Conservation (phyloP, 2,329 filamentous ascomycete genomes). For the Thielaviopsis euricoi region DNA sequence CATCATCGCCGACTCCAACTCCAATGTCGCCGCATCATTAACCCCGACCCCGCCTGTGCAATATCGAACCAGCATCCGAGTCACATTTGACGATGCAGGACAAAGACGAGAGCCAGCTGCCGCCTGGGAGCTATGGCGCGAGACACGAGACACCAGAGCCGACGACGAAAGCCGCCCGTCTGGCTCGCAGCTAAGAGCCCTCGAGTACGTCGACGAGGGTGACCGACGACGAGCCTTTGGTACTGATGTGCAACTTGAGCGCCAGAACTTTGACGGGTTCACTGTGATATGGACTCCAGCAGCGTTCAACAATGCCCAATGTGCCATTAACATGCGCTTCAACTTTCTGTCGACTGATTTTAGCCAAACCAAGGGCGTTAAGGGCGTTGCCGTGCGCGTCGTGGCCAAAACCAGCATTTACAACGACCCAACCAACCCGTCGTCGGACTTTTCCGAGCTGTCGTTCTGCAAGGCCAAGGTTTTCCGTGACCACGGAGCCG, state of each 20-base stretch:
- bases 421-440: slow-evolving; percentile 27
- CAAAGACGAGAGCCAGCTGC: slow-evolving; percentile 68
- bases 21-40: slow-evolving; percentile 25
- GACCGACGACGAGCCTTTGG: slow-evolving; percentile 38
- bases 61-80: slow-evolving; percentile 83
- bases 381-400: slow-evolving; percentile 84
- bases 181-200: slow-evolving; percentile 80
- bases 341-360: slow-evolving; percentile 98
- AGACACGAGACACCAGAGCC: slow-evolving; percentile 62
- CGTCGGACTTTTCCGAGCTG: slow-evolving; percentile 39
- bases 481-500: slow-evolving; percentile 88
- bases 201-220: slow-evolving; percentile 73
- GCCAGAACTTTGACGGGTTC: slow-evolving; percentile 82
- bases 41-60: slow-evolving; percentile 43
- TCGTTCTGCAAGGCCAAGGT: slow-evolving; percentile 95
- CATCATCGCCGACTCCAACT: slow-evolving; percentile 61
- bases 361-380: slow-evolving; percentile 96
- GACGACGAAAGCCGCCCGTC: slow-evolving; percentile 80
- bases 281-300: slow-evolving; percentile 77
- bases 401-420: slow-evolving; percentile 75
- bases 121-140: slow-evolving; percentile 88
- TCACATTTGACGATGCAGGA: slow-evolving; percentile 93
- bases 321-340: slow-evolving; percentile 80
- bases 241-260: slow-evolving; percentile 53
- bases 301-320: slow-evolving; percentile 52